Conservation (phyloP, 225 moss, liverwort and hornwort species). For the Bryum argenteum region DNA sequence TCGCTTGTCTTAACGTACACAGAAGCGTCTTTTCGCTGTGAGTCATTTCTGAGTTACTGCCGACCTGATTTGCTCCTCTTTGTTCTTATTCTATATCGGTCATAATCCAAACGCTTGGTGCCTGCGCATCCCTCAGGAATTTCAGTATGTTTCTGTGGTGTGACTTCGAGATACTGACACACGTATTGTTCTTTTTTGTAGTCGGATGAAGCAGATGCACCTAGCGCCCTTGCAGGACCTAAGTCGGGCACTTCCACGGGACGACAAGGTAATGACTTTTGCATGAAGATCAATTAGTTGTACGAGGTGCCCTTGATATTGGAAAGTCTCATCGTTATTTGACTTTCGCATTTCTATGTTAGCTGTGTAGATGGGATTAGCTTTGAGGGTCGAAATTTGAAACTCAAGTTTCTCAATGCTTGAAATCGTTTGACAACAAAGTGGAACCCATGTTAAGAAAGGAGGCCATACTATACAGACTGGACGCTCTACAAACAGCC, state of each 20-base stretch:
- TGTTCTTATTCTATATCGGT: not conserved
- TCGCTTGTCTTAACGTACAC: not conserved
- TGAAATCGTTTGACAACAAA: not conserved
- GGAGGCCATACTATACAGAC: not conserved
- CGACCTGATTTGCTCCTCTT: not conserved
- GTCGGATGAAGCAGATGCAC: constrained; percentile 33
- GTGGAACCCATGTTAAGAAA: not conserved
- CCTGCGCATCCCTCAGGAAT: no score
- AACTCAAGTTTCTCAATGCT: not conserved
- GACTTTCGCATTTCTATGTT: not conserved
- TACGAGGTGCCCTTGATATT: not conserved
- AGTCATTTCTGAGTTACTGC: no score
- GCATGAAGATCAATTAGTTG: not conserved
- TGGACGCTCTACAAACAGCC: not conserved
- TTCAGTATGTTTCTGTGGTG: not conserved
- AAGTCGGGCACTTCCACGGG: constrained; percentile 50
- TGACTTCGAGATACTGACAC: constrained; percentile 3
- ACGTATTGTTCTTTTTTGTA: constrained; percentile 13
- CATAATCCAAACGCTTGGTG: not conserved
- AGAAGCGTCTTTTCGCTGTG: no score
- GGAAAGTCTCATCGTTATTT: not conserved
- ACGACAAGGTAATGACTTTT: constrained; percentile 43
- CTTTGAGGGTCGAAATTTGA: not conserved
- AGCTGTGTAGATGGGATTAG: not conserved
- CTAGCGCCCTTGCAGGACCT: constrained; percentile 24